Conservation (phyloP, 192 early-diverging fungal genomes). For the Physocladia obscura region DNA sequence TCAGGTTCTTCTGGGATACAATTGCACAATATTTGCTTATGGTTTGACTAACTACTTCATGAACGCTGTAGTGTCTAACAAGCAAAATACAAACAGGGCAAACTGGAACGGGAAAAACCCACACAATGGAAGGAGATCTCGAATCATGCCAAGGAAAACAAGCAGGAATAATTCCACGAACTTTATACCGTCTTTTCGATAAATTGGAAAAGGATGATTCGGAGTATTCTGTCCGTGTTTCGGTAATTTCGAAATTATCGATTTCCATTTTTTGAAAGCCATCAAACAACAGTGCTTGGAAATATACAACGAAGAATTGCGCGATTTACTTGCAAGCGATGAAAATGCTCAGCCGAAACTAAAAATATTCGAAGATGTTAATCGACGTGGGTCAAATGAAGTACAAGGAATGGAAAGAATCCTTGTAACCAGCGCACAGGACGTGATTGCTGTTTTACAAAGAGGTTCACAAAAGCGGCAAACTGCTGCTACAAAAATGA, state of each 20-base stretch:
- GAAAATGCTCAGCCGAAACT: constrained; percentile 50
- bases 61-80: neutral
- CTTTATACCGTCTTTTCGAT: constrained; percentile 77
- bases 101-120: constrained; percentile 94
- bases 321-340: constrained; percentile 76
- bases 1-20: constrained; percentile 70
- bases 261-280: neutral
- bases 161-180: constrained; percentile 91
- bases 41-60: constrained; percentile 22
- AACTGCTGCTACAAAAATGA: constrained; percentile 83
- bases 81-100: constrained; percentile 42
- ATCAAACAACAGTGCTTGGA: constrained; percentile 68
- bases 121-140: constrained; percentile 93
- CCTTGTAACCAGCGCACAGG: constrained; percentile 67
- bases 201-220: constrained; percentile 62
- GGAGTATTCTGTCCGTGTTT: constrained; percentile 82
- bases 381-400: constrained; percentile 67
- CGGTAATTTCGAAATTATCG: constrained; percentile 34
- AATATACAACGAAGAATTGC: constrained; percentile 93
- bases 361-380: constrained; percentile 71
- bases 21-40: constrained; percentile 76
- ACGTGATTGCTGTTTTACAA: constrained; percentile 74
- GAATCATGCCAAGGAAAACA: constrained; percentile 45
- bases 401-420: constrained; percentile 82
- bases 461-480: constrained; percentile 71